Percentiles rank a stretch among this genome's conserved stretches.
Evolutionary conservation across 805 yeast genomes (phyloP).

Genomic region (Jamesozyma piceae): DNA sequence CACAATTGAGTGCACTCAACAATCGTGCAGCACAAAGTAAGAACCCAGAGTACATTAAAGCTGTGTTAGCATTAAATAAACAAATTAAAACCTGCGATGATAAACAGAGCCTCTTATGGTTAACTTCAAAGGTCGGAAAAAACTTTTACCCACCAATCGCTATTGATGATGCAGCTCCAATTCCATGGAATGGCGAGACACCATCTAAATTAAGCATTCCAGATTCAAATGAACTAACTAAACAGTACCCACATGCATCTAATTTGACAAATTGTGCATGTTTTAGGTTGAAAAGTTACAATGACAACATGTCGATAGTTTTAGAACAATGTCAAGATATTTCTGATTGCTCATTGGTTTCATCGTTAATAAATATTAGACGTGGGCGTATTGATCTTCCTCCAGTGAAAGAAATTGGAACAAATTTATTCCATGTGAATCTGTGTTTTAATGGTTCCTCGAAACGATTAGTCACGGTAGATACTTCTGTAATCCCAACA

Average conservation of each 20-base stretch:
- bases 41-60: slow-evolving; percentile 9
- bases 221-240: background rate
- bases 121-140: slow-evolving; percentile 14
- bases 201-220: background rate
- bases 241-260: slow-evolving; percentile 6
- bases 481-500: slow-evolving; percentile 16
- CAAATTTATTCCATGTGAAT: slow-evolving; percentile 13
- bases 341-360: slow-evolving; percentile 70
- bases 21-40: slow-evolving; percentile 4
- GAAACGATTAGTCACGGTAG: slow-evolving; percentile 19
- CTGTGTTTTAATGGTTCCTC: slow-evolving; percentile 24
- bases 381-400: slow-evolving; percentile 16
- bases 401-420: slow-evolving; percentile 8
- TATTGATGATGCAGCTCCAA: slow-evolving; percentile 14
- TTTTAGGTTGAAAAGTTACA: background rate
- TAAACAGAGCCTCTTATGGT: slow-evolving; percentile 17
- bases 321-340: slow-evolving; percentile 21
- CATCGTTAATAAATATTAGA: slow-evolving; percentile 48
- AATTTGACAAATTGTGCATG: background rate
- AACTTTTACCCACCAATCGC: slow-evolving; percentile 23
- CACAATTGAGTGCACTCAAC: background rate
- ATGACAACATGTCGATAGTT: background rate
- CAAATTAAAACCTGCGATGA: slow-evolving; percentile 5
- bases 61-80: slow-evolving; percentile 11
- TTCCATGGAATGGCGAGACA: slow-evolving; percentile 12